Conservation (phyloP, 768 basidiomycete species). For the Steccherinum ochraceum region DNA sequence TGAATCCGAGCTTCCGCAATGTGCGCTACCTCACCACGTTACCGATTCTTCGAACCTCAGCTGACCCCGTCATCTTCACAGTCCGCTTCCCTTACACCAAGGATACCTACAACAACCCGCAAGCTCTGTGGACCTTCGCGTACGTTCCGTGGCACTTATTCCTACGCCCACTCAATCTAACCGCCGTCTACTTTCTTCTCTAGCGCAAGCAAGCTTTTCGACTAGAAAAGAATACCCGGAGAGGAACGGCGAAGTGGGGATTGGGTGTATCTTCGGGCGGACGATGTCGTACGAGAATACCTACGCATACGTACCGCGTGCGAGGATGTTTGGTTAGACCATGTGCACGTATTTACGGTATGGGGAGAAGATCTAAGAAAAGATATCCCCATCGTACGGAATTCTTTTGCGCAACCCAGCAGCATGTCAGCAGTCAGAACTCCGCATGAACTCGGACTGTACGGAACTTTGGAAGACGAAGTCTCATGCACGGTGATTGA, state of each 20-base stretch:
- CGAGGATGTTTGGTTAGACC: too few species aligned
- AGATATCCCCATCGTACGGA: too few species aligned
- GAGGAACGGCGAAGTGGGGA: too few species aligned
- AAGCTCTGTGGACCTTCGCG: slow-evolving; percentile 54
- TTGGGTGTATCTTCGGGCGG: not conserved
- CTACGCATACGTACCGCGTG: too few species aligned
- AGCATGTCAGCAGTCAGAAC: too few species aligned
- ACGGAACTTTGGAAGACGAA: too few species aligned
- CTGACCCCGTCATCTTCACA: slow-evolving; percentile 19
- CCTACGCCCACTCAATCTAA: not conserved
- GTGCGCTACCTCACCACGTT: slow-evolving; percentile 10
- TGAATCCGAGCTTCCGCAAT: slow-evolving; percentile 24
- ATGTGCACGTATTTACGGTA: too few species aligned
- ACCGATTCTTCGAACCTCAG: not conserved
- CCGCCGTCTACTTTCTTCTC: not conserved
- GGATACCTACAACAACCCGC: slow-evolving; percentile 60
- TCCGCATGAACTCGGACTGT: too few species aligned
- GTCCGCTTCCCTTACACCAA: slow-evolving; percentile 56
- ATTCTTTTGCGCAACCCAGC: too few species aligned
- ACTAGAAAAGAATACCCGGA: not conserved
- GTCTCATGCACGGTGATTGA: too few species aligned
- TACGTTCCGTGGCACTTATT: slow-evolving; percentile 17
- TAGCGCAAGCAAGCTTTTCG: not conserved
- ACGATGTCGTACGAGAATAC: not conserved
- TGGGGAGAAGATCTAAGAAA: too few species aligned